phyloP scores from a whole-genome alignment of 192 early-diverging fungal genomes.

The Umbelopsis sp. region DNA sequence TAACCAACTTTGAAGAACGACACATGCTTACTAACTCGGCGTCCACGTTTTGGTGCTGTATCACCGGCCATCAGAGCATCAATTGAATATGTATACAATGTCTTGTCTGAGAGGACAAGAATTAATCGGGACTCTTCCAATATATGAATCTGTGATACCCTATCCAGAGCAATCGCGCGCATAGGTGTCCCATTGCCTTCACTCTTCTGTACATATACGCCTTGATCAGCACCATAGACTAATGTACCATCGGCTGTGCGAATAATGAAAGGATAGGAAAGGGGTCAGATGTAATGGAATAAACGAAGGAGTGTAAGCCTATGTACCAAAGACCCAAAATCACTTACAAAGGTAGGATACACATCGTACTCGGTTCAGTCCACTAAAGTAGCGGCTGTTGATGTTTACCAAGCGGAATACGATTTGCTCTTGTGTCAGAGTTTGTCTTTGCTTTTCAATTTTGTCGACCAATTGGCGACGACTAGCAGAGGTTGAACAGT shows the following conservation, averaged over 20 bases:
- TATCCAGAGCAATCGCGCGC: conserved; percentile 63
- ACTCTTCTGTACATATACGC: conserved; percentile 46
- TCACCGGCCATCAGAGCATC: conserved; percentile 49
- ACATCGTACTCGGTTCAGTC: conserved; percentile 55
- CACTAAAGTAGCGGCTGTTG: conserved; percentile 35
- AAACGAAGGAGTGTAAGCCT: no score
- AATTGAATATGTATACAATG: conserved; percentile 55
- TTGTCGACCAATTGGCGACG: conserved; percentile 83
- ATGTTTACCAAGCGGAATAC: conserved; percentile 53
- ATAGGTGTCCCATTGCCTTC: conserved; percentile 43
- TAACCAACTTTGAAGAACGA: conserved; percentile 78
- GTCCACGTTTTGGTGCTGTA: conserved; percentile 35
- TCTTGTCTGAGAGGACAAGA: conserved; percentile 78
- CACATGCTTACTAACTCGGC: conserved; percentile 62
- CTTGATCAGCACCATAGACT: conserved; percentile 80
- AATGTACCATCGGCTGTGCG: conserved; percentile 73
- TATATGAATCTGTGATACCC: conserved; percentile 84
- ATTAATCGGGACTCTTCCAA: conserved; percentile 77
- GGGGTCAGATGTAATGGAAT: not conserved
- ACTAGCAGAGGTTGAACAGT: conserved; percentile 72
- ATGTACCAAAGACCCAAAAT: no score
- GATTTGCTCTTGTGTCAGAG: conserved; percentile 40
- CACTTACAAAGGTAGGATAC: conserved; percentile 49
- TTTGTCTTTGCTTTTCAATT: conserved; percentile 65
- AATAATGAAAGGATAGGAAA: not conserved